These are phyloP conservation scores for Darksidea phi DNA, from an alignment of 495 filamentous ascomycete genomes.

Conservation along the genomic window DNA sequence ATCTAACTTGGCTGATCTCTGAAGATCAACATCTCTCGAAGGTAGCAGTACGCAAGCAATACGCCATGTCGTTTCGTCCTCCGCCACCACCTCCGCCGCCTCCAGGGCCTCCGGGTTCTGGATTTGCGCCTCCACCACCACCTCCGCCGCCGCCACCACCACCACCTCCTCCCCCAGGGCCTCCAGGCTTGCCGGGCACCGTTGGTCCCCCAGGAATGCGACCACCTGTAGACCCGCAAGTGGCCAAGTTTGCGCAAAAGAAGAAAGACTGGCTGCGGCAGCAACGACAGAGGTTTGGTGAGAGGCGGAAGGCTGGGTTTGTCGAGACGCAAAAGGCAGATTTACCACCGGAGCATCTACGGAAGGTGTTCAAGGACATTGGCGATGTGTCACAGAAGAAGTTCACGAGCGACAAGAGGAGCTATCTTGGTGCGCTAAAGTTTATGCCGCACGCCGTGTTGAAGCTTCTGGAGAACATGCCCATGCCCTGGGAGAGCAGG, in stretches of 20 bases:
- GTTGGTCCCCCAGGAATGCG: constrained; percentile 85
- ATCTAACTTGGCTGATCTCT: too few relatives aligned
- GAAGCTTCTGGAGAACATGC: constrained; percentile 99
- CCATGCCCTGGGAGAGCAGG: constrained; percentile 98
- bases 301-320: constrained; percentile 94
- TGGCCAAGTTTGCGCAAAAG: constrained; percentile 95
- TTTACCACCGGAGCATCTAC: constrained; percentile 97
- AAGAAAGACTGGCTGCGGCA: constrained; percentile 97
- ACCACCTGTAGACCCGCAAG: constrained; percentile 78
- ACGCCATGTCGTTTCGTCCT: not conserved
- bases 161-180: constrained; percentile 72
- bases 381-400: constrained; percentile 99
- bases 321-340: constrained; percentile 98
- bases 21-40: too few relatives aligned
- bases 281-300: constrained; percentile 90
- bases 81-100: constrained; percentile 19
- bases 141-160: constrained; percentile 47
- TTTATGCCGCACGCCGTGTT: constrained; percentile 99
- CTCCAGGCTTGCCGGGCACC: constrained; percentile 73
- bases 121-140: constrained; percentile 5
- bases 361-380: constrained; percentile 98
- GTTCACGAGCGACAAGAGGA: constrained; percentile 97
- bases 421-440: constrained; percentile 94
- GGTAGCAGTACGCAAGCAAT: too few relatives aligned
- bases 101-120: not conserved